phyloP scores from a whole-genome alignment of 306 rosid species.

The Corylus heterophylla region DNA sequence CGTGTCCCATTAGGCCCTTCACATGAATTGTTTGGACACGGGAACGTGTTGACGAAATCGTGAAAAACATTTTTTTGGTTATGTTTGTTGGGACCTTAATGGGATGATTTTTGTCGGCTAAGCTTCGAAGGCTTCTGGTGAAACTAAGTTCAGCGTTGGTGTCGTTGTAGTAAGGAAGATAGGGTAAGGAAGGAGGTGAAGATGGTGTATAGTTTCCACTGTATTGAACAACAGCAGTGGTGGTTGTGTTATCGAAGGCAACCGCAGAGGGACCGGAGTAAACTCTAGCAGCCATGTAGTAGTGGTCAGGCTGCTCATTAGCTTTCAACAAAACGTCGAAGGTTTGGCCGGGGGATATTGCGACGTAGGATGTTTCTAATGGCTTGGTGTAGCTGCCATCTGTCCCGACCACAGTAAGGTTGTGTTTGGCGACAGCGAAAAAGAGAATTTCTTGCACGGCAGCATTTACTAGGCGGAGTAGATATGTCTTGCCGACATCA shows the following conservation, averaged over 20 bases:
- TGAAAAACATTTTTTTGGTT: conserved; percentile 4
- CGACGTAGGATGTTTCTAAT: conserved; percentile 15
- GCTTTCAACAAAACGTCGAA: conserved; percentile 26
- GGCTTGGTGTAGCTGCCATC: conserved; percentile 38
- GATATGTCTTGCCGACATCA: conserved; percentile 26
- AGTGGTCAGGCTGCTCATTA: conserved; percentile 15
- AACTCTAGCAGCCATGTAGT: conserved; percentile 32
- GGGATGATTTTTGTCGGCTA: conserved; percentile 33
- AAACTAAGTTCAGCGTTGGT: conserved; percentile 32
- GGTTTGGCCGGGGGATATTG: conserved; percentile 36
- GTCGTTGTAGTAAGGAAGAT: conserved; percentile 30
- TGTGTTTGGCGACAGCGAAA: conserved; percentile 30
- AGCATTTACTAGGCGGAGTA: conserved; percentile 28
- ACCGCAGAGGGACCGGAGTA: background rate
- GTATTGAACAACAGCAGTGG: conserved; percentile 31
- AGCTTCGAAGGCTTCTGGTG: conserved; percentile 37
- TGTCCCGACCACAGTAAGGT: conserved; percentile 28
- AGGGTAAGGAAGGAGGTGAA: background rate
- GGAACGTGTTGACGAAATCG: conserved; percentile 24
- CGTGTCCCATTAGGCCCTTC: conserved; percentile 31
- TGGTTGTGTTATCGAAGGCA: conserved; percentile 19
- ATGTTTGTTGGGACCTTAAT: conserved; percentile 33
- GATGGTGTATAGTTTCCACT: background rate
- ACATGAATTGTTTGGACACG: conserved; percentile 25
- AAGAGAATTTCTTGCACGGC: conserved; percentile 16